Evolutionary conservation across 1,284 basidiomycete species (phyloP).

Genomic region (Stereum hirsutum): DNA sequence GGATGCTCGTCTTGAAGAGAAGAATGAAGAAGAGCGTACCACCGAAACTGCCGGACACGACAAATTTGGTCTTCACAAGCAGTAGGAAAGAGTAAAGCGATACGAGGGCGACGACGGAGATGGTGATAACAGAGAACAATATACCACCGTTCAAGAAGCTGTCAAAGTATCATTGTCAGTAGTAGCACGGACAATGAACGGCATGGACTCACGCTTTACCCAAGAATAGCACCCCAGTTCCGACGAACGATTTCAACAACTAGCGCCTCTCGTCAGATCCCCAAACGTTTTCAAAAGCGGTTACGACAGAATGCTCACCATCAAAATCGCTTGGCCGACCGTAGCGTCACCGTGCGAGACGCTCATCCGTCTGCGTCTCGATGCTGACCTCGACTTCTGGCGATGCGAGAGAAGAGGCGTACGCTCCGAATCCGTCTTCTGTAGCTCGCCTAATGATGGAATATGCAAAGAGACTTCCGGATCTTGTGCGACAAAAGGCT

Average conservation of each 20-base stretch:
- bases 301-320: slow-evolving; percentile 39
- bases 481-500: neutral
- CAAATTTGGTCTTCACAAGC: slow-evolving; percentile 83
- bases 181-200: neutral
- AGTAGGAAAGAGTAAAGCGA: slow-evolving; percentile 94
- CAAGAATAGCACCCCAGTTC: slow-evolving; percentile 93
- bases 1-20: neutral
- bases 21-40: slow-evolving; percentile 34
- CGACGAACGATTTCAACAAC: slow-evolving; percentile 93
- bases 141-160: slow-evolving; percentile 96
- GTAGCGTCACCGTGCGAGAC: slow-evolving; percentile 74
- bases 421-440: slow-evolving; percentile 8
- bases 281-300: neutral
- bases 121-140: slow-evolving; percentile 78
- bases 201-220: slow-evolving; percentile 71
- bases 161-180: neutral
- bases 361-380: slow-evolving; percentile 45
- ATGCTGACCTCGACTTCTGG: slow-evolving; percentile 30
- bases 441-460: no score
- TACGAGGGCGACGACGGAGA: slow-evolving; percentile 78
- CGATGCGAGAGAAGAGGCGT: slow-evolving; percentile 16
- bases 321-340: slow-evolving; percentile 82
- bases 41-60: slow-evolving; percentile 90
- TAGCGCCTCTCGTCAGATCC: slow-evolving; percentile 20
- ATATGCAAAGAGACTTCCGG: neutral